A percentile compares a stretch with the other conserved stretches of the same genome.
Evolutionary conservation across 2,329 filamentous ascomycete genomes (phyloP).

Genomic region (Zarea fungicola): DNA sequence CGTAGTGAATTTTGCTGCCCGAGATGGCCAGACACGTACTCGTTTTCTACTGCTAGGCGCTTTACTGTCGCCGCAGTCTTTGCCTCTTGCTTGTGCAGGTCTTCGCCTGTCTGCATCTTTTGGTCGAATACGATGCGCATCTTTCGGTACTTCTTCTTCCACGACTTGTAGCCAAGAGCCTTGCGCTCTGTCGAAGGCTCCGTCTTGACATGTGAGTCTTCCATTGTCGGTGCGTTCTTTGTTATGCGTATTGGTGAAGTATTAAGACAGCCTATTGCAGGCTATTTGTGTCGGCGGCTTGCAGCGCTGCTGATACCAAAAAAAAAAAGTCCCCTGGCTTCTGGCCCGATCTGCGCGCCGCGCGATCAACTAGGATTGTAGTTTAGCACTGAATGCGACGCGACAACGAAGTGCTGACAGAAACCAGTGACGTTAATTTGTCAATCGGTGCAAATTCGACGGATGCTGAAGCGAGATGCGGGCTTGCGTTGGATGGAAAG

Average conservation of each 20-base stretch:
- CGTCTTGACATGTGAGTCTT: constrained; percentile 34
- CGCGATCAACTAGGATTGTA: background rate
- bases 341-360: background rate
- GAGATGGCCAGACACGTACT: constrained; percentile 55
- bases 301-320: background rate
- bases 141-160: constrained; percentile 94
- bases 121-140: constrained; percentile 76
- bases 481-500: background rate
- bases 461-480: constrained; percentile 3
- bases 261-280: background rate
- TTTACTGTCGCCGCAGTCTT: constrained; percentile 76
- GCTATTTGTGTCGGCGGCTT: background rate
- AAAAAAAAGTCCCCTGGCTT: background rate
- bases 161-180: constrained; percentile 56
- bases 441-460: background rate
- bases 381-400: constrained; percentile 1
- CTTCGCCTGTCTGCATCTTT: constrained; percentile 74
- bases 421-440: background rate
- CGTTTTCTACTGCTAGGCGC: constrained; percentile 83
- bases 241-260: background rate
- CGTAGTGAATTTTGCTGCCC: too few relatives aligned
- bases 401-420: background rate
- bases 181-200: constrained; percentile 34
- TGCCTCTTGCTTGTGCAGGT: constrained; percentile 74
- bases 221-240: constrained; percentile 22